Evolutionary conservation across 2,329 filamentous ascomycete species (phyloP).

Genomic region (Shiraia bambusicola): DNA sequence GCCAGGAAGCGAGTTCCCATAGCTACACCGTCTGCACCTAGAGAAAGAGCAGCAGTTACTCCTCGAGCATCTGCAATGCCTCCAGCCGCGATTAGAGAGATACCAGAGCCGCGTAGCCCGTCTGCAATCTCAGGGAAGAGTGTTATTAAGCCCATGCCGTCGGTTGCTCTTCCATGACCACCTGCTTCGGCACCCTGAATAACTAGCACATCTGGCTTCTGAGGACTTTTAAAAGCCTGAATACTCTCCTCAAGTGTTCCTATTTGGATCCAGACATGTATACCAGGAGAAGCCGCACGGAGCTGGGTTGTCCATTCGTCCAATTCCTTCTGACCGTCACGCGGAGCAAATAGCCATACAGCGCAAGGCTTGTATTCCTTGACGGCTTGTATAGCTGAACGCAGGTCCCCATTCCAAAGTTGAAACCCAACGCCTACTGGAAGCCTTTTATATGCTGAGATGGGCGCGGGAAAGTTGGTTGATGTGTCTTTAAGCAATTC

Average conservation of each 20-base stretch:
- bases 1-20: constrained; percentile 67
- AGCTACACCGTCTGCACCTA: constrained; percentile 55
- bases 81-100: constrained; percentile 56
- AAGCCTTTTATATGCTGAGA: constrained; percentile 25
- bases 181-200: constrained; percentile 64
- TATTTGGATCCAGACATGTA: constrained; percentile 60
- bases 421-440: constrained; percentile 64
- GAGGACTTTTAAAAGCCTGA: constrained; percentile 50
- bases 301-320: constrained; percentile 32
- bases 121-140: constrained; percentile 59
- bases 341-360: constrained; percentile 66
- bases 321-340: constrained; percentile 34
- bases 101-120: constrained; percentile 20
- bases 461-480: background rate
- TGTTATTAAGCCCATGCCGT: constrained; percentile 50
- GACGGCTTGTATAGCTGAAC: constrained; percentile 55
- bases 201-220: constrained; percentile 56
- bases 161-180: constrained; percentile 58
- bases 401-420: constrained; percentile 50
- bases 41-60: constrained; percentile 55
- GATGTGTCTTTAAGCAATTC: constrained; percentile 1
- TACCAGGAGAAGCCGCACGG: constrained; percentile 38
- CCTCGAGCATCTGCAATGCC: constrained; percentile 61
- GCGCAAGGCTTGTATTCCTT: constrained; percentile 56
- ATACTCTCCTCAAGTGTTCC: constrained; percentile 59